Conservation (phyloP, 148 eudicot species). For the Amaranthus palmeri region DNA sequence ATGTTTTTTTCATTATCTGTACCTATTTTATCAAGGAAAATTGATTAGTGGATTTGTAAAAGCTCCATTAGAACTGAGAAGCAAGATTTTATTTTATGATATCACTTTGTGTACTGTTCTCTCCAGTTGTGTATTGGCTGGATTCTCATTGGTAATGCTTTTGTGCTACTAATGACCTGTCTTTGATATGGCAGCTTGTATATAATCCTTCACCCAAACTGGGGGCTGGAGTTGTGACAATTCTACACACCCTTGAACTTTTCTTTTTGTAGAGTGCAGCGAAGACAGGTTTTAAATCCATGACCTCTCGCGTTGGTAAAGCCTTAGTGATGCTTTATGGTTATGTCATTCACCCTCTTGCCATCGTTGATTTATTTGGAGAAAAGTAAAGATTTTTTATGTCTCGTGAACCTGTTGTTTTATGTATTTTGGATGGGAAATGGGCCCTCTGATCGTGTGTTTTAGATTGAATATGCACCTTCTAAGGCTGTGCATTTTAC, state of each 20-base stretch:
- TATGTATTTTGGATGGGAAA: no score
- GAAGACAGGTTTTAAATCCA: background rate
- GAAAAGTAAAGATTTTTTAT: background rate
- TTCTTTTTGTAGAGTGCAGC: background rate
- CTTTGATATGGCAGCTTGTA: background rate
- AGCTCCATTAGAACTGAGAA: background rate
- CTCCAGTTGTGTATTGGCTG: constrained; percentile 2
- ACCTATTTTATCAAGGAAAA: background rate
- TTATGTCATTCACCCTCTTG: background rate
- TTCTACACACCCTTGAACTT: background rate
- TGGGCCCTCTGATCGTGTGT: no score
- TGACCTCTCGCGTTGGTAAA: constrained; percentile 7
- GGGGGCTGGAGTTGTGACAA: background rate
- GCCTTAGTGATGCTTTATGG: background rate
- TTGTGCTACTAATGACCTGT: constrained; percentile 1
- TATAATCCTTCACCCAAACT: background rate
- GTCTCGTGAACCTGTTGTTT: no score
- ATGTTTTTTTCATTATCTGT: background rate
- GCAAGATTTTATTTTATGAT: background rate
- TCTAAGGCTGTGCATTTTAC: no score
- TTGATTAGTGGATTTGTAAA: constrained; percentile 5
- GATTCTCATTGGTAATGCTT: background rate
- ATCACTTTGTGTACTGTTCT: background rate
- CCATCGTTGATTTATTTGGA: background rate
- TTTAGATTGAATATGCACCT: no score